phyloP scores from a whole-genome alignment of 1,139 yeast genomes.

The Debaryomyces fabryi region DNA sequence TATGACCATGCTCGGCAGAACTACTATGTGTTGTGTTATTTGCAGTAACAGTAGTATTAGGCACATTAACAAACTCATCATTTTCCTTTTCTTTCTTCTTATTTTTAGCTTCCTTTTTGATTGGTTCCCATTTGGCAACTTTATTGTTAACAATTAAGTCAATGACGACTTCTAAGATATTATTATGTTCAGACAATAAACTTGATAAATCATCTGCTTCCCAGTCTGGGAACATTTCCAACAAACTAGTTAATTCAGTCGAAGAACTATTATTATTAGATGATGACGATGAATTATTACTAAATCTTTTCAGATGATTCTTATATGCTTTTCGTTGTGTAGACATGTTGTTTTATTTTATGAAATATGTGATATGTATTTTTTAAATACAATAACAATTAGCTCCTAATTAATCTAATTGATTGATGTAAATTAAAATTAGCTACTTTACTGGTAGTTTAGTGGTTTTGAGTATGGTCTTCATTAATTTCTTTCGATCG shows the following conservation, averaged over 20 bases:
- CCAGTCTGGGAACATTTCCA: constrained; percentile 96
- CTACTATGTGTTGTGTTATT: constrained; percentile 14
- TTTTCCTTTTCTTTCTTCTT: constrained; percentile 41
- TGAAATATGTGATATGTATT: constrained; percentile 11
- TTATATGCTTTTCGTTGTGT: constrained; percentile 46
- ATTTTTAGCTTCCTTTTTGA: constrained; percentile 50
- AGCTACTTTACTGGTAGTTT: not conserved
- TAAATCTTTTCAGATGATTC: constrained; percentile 51
- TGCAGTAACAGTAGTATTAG: constrained; percentile 11
- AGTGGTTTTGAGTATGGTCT: not conserved
- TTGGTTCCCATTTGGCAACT: constrained; percentile 62
- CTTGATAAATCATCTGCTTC: constrained; percentile 78
- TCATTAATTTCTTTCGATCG: constrained; percentile 9
- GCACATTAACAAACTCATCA: constrained; percentile 14
- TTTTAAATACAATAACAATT: constrained; percentile 8
- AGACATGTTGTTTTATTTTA: constrained; percentile 23
- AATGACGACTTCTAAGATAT: constrained; percentile 77
- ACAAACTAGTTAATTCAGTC: constrained; percentile 56
- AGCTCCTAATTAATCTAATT: constrained; percentile 6
- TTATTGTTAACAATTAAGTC: constrained; percentile 87
- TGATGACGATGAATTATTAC: constrained; percentile 19
- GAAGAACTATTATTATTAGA: constrained; percentile 15
- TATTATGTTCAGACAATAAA: constrained; percentile 69
- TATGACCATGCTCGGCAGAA: constrained; percentile 16
- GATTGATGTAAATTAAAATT: constrained; percentile 10